Conservation (phyloP, 495 filamentous ascomycete species). For the Hyaloscypha hepaticicola region DNA sequence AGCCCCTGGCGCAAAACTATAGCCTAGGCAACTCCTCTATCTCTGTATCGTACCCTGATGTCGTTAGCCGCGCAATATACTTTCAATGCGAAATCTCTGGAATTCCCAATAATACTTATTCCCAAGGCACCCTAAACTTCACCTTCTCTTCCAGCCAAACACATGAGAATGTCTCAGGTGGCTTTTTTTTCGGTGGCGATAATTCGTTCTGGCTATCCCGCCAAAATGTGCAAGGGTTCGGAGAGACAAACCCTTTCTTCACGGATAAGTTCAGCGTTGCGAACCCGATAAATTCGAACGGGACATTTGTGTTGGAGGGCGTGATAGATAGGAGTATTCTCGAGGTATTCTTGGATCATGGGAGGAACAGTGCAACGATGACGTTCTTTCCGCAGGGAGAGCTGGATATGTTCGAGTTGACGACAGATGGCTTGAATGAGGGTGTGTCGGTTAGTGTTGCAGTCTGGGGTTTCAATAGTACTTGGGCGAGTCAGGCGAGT, state of each 20-base stretch:
- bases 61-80: constrained; percentile 45
- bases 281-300: constrained; percentile 35
- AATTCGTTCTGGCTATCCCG: constrained; percentile 48
- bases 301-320: constrained; percentile 38
- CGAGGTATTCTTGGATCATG: constrained; percentile 49
- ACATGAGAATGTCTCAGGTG: constrained; percentile 46
- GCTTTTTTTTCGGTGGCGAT: constrained; percentile 47
- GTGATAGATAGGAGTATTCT: constrained; percentile 52
- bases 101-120: constrained; percentile 37
- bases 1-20: constrained; percentile 32
- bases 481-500: constrained; percentile 36
- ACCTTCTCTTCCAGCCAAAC: constrained; percentile 48
- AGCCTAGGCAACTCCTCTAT: constrained; percentile 39
- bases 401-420: constrained; percentile 42
- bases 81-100: constrained; percentile 44
- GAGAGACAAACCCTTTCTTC: constrained; percentile 43
- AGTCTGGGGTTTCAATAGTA: constrained; percentile 44
- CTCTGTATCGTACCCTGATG: constrained; percentile 40
- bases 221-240: constrained; percentile 41
- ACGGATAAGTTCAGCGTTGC: constrained; percentile 47
- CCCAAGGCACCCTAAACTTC: constrained; percentile 46
- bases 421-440: constrained; percentile 38
- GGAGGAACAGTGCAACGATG: constrained; percentile 43
- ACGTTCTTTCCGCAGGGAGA: constrained; percentile 44
- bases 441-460: constrained; percentile 39